Conservation (phyloP, 225 moss, liverwort and hornwort genomes). For the Neckera pumila region DNA sequence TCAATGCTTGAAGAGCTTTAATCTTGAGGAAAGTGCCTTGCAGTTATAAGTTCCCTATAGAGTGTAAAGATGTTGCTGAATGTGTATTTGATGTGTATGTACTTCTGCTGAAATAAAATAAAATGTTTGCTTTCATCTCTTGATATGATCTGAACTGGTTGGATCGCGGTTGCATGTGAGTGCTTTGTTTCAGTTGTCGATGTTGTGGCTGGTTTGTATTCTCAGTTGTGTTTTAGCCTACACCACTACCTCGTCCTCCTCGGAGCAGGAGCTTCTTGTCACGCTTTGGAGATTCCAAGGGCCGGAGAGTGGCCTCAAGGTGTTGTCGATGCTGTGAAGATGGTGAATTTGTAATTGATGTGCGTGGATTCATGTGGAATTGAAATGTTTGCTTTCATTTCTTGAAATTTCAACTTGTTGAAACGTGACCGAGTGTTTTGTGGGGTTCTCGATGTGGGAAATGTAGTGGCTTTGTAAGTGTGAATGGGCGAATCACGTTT, state of each 20-base stretch:
- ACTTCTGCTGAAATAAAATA: neutral
- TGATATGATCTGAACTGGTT: neutral
- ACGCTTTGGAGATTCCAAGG: neutral
- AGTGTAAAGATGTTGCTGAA: neutral
- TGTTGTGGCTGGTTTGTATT: conserved; percentile 8
- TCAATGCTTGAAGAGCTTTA: conserved; percentile 1
- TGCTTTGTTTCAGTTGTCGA: neutral
- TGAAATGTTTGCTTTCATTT: neutral
- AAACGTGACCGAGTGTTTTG: neutral
- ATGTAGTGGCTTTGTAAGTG: neutral
- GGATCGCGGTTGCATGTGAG: neutral
- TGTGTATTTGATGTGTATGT: neutral
- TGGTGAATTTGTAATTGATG: neutral
- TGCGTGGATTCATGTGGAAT: neutral
- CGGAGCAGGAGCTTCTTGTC: neutral
- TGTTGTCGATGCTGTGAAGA: neutral
- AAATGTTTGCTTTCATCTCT: neutral
- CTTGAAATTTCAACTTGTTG: no score
- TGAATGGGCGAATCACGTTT: no score
- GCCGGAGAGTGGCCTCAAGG: no score
- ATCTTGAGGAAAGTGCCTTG: neutral
- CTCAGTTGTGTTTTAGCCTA: neutral
- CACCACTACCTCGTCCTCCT: neutral
- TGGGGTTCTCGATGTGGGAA: neutral
- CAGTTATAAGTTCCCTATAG: neutral